Conservation (phyloP, 768 basidiomycete species). For the Goffeauzyma gilvescens region DNA sequence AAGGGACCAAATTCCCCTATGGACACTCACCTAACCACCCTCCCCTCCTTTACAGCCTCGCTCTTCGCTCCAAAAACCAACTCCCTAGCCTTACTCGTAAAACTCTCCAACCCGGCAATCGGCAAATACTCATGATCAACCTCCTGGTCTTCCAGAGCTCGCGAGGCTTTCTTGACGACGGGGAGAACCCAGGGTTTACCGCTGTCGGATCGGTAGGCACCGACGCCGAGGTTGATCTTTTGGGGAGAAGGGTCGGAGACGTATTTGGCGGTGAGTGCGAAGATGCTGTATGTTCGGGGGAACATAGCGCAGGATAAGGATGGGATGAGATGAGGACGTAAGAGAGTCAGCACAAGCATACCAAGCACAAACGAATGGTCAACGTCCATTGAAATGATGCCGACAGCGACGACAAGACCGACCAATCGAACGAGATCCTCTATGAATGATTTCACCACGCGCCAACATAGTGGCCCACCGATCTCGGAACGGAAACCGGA, state of each 20-base stretch:
- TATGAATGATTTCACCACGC: no score
- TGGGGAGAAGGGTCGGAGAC: slow-evolving; percentile 72
- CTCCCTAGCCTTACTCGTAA: slow-evolving; percentile 59
- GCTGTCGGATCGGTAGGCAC: slow-evolving; percentile 75
- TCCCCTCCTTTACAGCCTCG: slow-evolving; percentile 47
- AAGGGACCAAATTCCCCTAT: neutral
- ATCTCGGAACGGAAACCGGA: no score
- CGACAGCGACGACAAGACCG: no score
- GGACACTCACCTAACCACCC: slow-evolving; percentile 40
- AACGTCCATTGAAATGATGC: no score
- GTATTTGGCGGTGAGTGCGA: slow-evolving; percentile 62
- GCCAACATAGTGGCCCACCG: no score
- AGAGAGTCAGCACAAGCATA: neutral
- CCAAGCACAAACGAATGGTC: neutral
- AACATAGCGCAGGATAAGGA: no score
- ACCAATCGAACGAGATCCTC: no score
- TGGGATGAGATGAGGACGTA: neutral
- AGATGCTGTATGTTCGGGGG: no score
- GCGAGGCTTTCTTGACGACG: slow-evolving; percentile 51
- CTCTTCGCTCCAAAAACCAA: slow-evolving; percentile 61
- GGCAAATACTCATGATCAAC: slow-evolving; percentile 37
- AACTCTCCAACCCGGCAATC: slow-evolving; percentile 58
- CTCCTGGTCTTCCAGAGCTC: slow-evolving; percentile 43
- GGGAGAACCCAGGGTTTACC: slow-evolving; percentile 83
- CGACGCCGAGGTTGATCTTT: slow-evolving; percentile 91